Percentiles rank a stretch among this genome's conserved stretches.
Conservation (phyloP, 2,329 filamentous ascomycete species). For the Fusarium citri region DNA sequence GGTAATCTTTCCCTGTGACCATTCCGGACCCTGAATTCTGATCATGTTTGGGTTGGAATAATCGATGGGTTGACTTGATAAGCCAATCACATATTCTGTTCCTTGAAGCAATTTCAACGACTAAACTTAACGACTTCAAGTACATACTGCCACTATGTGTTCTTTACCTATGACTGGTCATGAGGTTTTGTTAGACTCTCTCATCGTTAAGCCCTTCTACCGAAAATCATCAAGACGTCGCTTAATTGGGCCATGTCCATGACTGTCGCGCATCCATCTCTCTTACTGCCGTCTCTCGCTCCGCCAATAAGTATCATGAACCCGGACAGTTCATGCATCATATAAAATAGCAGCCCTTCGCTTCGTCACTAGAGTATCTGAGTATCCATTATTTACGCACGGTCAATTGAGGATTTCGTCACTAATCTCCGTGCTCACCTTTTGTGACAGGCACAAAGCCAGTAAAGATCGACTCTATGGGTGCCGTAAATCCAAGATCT, state of each 20-base stretch:
- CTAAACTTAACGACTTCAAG: not conserved
- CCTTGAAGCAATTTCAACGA: constrained; percentile 2
- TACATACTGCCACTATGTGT: not conserved
- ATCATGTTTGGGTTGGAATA: not conserved
- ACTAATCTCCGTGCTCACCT: constrained; percentile 35
- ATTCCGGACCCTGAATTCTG: not conserved
- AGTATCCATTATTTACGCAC: constrained; percentile 11
- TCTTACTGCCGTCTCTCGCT: constrained; percentile 2
- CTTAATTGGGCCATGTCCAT: not conserved
- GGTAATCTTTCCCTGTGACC: not conserved
- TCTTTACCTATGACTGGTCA: constrained; percentile 8
- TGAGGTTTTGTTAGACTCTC: constrained; percentile 13
- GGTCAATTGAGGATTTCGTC: constrained; percentile 21
- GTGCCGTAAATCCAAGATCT: constrained; percentile 2
- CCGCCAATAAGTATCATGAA: constrained; percentile 2
- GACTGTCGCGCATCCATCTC: constrained; percentile 2
- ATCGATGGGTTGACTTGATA: not conserved
- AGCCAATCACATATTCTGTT: constrained; percentile 20
- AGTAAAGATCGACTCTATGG: constrained; percentile 22
- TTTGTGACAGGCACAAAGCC: constrained; percentile 12
- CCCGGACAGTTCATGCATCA: constrained; percentile 14
- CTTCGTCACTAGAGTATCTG: not conserved
- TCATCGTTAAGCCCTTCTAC: not conserved
- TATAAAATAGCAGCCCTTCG: constrained; percentile 2
- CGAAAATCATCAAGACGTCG: constrained; percentile 20